Base-by-base conservation (phyloP, 495 filamentous ascomycete genomes). In the Acidomyces sp. region DNA sequence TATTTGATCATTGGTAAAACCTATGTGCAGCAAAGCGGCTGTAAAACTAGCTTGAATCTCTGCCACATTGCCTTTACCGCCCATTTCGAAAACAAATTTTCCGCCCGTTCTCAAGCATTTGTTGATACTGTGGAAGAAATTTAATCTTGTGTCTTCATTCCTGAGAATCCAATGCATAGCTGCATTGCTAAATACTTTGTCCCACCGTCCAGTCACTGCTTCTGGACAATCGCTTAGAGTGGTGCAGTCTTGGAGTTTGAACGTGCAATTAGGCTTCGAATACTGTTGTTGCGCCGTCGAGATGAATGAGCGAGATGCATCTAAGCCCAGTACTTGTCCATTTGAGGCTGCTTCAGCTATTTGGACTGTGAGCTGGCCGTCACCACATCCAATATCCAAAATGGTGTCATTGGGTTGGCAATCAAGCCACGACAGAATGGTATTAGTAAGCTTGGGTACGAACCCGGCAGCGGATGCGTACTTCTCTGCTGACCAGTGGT, bases 121-220 rank as follows among this genome's bases (percentile, higher is more conserved):
- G 26, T 63, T 55, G 3, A 69, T 63, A 9, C 60, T 68, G 2
- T 43, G 45, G 46, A 86, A 43, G 28, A 62, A 54, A 27, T 56
- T 39, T 40, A 54, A 13, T 40, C 65, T 56, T 0, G 60, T 64
- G 0, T 46, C 29, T 3, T 60, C 42, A 27, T 66, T 60, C 0
- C 65, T 57, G 16, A 86, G 65, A 52, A 88, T 77, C 82, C 82
- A 88, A 60, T 87, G 81, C 28, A 86, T 57, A 0, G 82, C 82
- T 0, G 82, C 82, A 51, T 86, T 86, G 28, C 77, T 82, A 55
- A 86, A 80, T 46, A 81, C 63, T 55, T 83, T 84, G 46, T 70
- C 71, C 51, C 61, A 72, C 0, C 17, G 39, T 3, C 59, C 65
- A 33, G 60, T 30, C 19, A 39, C 33, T 19, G 34, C 33, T 1